Evolutionary conservation across 768 basidiomycete species (phyloP).

Genomic region (Lentinula detonsa): DNA sequence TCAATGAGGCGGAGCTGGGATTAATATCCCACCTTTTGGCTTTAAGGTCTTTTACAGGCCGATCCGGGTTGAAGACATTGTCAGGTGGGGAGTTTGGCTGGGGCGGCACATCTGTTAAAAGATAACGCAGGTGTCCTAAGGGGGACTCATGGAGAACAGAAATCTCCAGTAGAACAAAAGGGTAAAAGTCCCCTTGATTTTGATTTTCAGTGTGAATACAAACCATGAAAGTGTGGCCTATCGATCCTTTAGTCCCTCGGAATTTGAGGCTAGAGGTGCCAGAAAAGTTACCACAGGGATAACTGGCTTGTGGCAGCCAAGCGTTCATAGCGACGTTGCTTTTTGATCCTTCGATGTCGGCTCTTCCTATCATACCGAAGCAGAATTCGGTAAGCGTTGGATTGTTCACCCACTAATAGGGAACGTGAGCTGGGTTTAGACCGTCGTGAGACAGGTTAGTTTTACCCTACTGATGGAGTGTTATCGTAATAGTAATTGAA

Average conservation of each 20-base stretch:
- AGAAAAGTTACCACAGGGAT: constrained; percentile 72
- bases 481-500: constrained; percentile 65
- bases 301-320: constrained; percentile 80
- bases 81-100: constrained; percentile 81
- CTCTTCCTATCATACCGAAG: constrained; percentile 80
- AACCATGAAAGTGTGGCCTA: constrained; percentile 82
- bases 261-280: constrained; percentile 78
- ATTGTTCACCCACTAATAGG: constrained; percentile 78
- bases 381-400: constrained; percentile 77
- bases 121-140: constrained; percentile 79
- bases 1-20: constrained; percentile 69
- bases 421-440: constrained; percentile 80
- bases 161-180: constrained; percentile 77
- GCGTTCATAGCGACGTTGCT: constrained; percentile 81
- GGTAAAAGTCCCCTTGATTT: constrained; percentile 78
- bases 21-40: constrained; percentile 66
- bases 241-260: constrained; percentile 78
- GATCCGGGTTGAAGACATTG: constrained; percentile 72
- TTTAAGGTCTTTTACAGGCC: constrained; percentile 62
- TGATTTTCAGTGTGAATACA: constrained; percentile 79
- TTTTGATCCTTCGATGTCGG: constrained; percentile 80
- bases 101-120: constrained; percentile 78
- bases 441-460: constrained; percentile 83
- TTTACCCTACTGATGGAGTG: constrained; percentile 79
- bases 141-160: constrained; percentile 76